Conservation (phyloP, 129 eudicot genomes). For the Daucus carota region DH1_v3.0 NC_030382.2:42893501-42894000, state of each 20-base stretch:
- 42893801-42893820: slow-evolving; percentile 14
- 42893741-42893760: slow-evolving; percentile 8
- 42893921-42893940: slow-evolving; percentile 24
- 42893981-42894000: neutral
- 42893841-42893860: slow-evolving; percentile 15
- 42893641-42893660: neutral
- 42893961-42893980: slow-evolving; percentile 6
- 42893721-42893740: slow-evolving; percentile 4
- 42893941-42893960: slow-evolving; percentile 10
- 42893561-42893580: neutral
- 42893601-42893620: neutral
- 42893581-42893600: neutral
- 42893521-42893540: neutral
- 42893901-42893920: slow-evolving; percentile 25
- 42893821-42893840: slow-evolving; percentile 12
- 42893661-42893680: neutral
- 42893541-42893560: neutral
- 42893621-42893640: neutral
- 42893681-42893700: neutral
- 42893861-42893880: slow-evolving; percentile 12
- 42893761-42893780: slow-evolving; percentile 6
- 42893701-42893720: neutral
- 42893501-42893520: neutral
- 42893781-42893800: slow-evolving; percentile 18
- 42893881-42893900: slow-evolving; percentile 2